Base-by-base conservation (phyloP, 1,139 yeast species). In the Blastobotrys aristatus region DNA sequence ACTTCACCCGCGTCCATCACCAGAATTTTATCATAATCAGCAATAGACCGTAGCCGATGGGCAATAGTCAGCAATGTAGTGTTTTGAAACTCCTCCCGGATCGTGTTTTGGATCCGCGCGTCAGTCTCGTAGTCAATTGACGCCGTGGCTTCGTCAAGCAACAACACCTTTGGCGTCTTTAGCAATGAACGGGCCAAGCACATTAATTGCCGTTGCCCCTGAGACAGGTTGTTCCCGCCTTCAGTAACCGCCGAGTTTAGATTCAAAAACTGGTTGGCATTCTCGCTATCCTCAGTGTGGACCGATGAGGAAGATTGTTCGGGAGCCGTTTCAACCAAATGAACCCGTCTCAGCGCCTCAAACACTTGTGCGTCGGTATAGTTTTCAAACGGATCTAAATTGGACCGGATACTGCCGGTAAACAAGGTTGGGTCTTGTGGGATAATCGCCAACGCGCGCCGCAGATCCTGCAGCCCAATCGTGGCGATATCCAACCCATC, bases 1-100 rank as follows among this genome's bases (percentile, higher is more conserved):
- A 88, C 92, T 60, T 77, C 77, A 59, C 97, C 98, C 4, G 88
- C 89, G 67, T 89, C 97, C 82, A 90, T 80, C n/a, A 92, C 96
- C 60, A 90, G 73, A 55, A 92, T 89, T 69, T 82, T 85, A 63
- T 92, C 97, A 62, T 90, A 90, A 67, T 92, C 97, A 53, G 86
- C 84, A 60, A 92, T 90, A 0, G 97, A 86, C 64, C 95, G 79
- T 61, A 92, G 74, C 71, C 98, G 80, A 66, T 92, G 98, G 4
- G 98, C 98, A 71, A 92, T 90, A 3, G 97, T 90, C 59, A 92
- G 75, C 57, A 92, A 87, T 0, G 97, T 90, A 44, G 95, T 84
- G 33, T 72, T 65, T 1, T 82, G 68, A 61, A 92, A 90, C 63
- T 88, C 96, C 50, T 84, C 84, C 67, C 97, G 79, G 52, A 92